These are phyloP conservation scores for Fusarium sp. DNA, from an alignment of 2,329 filamentous ascomycete species.

Conservation along the genomic window DNA sequence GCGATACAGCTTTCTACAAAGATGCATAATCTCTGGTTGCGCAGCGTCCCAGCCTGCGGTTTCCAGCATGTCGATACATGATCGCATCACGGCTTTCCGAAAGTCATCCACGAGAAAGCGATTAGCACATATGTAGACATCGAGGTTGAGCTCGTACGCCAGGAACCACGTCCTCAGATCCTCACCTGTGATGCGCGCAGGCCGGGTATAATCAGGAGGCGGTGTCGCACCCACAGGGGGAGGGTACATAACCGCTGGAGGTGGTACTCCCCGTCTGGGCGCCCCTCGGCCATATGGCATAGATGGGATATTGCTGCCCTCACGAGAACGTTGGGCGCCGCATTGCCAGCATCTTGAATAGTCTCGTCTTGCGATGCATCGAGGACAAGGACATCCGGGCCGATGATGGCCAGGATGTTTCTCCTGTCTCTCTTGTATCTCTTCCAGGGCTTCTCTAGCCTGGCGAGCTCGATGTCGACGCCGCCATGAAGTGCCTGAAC, in stretches of 20 bases:
- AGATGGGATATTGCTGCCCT: not conserved
- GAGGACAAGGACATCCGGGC: conserved; percentile 61
- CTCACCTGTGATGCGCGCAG: conserved; percentile 58
- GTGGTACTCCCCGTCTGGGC: conserved; percentile 17
- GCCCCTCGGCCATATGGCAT: conserved; percentile 19
- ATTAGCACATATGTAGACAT: conserved; percentile 66
- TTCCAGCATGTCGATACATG: conserved; percentile 63
- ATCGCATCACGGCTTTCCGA: conserved; percentile 59
- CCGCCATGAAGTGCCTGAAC: conserved; percentile 43
- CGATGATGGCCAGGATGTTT: conserved; percentile 64
- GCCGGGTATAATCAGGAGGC: conserved; percentile 5
- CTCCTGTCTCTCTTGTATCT: conserved; percentile 46
- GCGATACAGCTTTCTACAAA: conserved; percentile 61
- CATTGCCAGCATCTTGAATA: conserved; percentile 46
- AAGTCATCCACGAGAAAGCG: conserved; percentile 64
- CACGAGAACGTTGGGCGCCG: conserved; percentile 39
- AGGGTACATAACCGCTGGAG: conserved; percentile 13
- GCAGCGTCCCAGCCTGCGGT: conserved; percentile 60
- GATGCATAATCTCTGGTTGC: conserved; percentile 60
- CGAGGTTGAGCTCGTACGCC: conserved; percentile 63
- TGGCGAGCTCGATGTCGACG: conserved; percentile 35
- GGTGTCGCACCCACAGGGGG: conserved; percentile 7
- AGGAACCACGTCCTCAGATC: conserved; percentile 65
- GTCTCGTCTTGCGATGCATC: conserved; percentile 52
- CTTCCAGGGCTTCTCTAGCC: conserved; percentile 6